Percentiles rank a stretch among this genome's conserved stretches.
phyloP scores from a whole-genome alignment of 1,139 yeast species.

The Blastobotrys malaysiensis region DNA sequence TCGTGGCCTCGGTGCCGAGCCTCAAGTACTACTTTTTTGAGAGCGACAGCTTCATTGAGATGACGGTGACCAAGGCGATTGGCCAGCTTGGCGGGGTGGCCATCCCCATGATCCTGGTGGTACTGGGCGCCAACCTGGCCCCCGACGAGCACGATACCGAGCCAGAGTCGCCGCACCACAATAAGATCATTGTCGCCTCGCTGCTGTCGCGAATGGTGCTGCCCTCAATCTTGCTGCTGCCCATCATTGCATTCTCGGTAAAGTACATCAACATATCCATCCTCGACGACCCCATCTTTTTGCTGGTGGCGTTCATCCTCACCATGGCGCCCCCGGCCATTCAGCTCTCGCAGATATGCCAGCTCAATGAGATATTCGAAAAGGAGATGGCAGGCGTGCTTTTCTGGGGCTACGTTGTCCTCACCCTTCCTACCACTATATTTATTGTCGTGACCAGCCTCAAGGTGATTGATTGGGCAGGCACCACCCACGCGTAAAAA shows the following conservation, averaged over 20 bases:
- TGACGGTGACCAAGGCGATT: slow-evolving; percentile 72
- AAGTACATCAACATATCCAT: slow-evolving; percentile 63
- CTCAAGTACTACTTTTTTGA: slow-evolving; percentile 64
- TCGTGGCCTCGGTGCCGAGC: slow-evolving; percentile 76
- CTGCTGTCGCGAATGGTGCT: slow-evolving; percentile 70
- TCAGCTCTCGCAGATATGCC: slow-evolving; percentile 77
- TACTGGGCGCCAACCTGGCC: slow-evolving; percentile 50
- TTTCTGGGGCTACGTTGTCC: slow-evolving; percentile 77
- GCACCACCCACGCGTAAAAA: slow-evolving; percentile 18
- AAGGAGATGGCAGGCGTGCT: slow-evolving; percentile 83
- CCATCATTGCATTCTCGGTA: slow-evolving; percentile 60
- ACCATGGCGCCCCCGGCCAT: slow-evolving; percentile 83
- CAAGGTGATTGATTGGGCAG: slow-evolving; percentile 54
- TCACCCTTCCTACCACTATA: slow-evolving; percentile 74
- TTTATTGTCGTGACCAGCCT: slow-evolving; percentile 63
- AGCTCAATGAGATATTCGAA: slow-evolving; percentile 68
- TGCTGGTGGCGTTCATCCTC: slow-evolving; percentile 67
- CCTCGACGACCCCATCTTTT: slow-evolving; percentile 76
- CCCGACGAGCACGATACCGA: slow-evolving; percentile 34
- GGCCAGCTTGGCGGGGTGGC: slow-evolving; percentile 82
- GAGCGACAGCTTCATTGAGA: slow-evolving; percentile 58
- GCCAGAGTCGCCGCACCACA: slow-evolving; percentile 49
- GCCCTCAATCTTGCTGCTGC: slow-evolving; percentile 63
- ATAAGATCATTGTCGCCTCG: slow-evolving; percentile 59
- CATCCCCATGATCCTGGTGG: slow-evolving; percentile 68